Evolutionary conservation across 2,329 filamentous ascomycete genomes (phyloP).

Genomic region (Neocucurbitaria cava): DNA sequence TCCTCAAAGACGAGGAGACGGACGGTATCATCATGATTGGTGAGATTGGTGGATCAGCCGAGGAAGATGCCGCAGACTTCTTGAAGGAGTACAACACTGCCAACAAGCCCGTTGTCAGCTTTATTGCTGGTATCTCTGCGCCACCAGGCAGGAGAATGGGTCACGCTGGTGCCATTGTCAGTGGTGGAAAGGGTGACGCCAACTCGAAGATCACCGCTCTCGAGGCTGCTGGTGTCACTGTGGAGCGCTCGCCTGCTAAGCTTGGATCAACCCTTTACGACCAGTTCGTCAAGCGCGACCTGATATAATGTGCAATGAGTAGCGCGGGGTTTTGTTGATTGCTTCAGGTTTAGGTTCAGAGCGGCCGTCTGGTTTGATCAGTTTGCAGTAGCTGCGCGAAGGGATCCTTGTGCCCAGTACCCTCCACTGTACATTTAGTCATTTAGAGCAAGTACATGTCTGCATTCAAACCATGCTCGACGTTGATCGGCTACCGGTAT

Average conservation of each 20-base stretch:
- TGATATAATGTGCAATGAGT: constrained; percentile 69
- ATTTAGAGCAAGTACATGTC: constrained; percentile 39
- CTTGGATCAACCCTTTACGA: constrained; percentile 93
- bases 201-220: constrained; percentile 98
- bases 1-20: constrained; percentile 93
- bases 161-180: constrained; percentile 97
- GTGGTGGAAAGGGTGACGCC: constrained; percentile 95
- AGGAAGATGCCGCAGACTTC: constrained; percentile 98
- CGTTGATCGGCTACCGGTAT: neutral
- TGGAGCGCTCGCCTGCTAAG: constrained; percentile 81
- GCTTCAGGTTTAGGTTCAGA: constrained; percentile 22
- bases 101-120: constrained; percentile 96
- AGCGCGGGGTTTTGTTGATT: constrained; percentile 18
- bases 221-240: constrained; percentile 90
- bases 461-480: constrained; percentile 14
- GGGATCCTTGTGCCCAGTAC: constrained; percentile 22
- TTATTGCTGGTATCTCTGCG: constrained; percentile 98
- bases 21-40: constrained; percentile 99
- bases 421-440: constrained; percentile 47
- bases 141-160: constrained; percentile 97
- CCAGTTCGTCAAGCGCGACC: constrained; percentile 94
- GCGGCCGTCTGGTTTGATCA: constrained; percentile 27
- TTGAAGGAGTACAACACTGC: constrained; percentile 88
- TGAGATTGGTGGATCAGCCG: constrained; percentile 95
- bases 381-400: constrained; percentile 27